These are phyloP conservation scores for Pisolithus tinctorius DNA, from an alignment of 768 basidiomycete genomes.

Conservation along the genomic window DNA sequence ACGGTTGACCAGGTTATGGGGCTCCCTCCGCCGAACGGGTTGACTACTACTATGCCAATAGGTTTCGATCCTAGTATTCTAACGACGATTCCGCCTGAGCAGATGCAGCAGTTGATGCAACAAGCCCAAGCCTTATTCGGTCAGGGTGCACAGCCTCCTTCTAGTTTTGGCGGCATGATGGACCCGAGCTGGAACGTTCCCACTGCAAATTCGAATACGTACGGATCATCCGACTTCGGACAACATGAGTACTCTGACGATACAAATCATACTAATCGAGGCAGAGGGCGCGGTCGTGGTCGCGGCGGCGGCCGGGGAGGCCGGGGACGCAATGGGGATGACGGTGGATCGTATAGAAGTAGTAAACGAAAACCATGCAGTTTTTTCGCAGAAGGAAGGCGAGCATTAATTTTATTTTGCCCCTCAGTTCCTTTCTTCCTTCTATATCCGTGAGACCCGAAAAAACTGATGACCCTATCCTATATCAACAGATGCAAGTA, in stretches of 20 bases:
- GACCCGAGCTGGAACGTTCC: conserved; percentile 34
- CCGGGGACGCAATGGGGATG: conserved; percentile 31
- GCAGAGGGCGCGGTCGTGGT: conserved; percentile 46
- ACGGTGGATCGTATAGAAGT: conserved; percentile 57
- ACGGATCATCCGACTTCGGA: conserved; percentile 35
- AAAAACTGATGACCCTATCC: conserved; percentile 33
- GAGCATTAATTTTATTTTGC: conserved; percentile 50
- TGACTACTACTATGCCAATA: conserved; percentile 19
- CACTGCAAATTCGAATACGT: conserved; percentile 35
- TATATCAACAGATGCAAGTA: conserved; percentile 76
- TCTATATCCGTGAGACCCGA: conserved; percentile 15
- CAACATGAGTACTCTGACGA: conserved; percentile 41
- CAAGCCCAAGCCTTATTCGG: conserved; percentile 30
- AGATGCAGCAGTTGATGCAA: conserved; percentile 56
- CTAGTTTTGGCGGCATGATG: conserved; percentile 28
- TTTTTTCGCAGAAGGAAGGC: conserved; percentile 90
- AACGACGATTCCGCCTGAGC: conserved; percentile 46
- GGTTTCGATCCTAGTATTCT: conserved; percentile 38
- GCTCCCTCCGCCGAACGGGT: conserved; percentile 22
- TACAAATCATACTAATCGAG: conserved; percentile 27
- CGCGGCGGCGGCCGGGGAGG: conserved; percentile 52
- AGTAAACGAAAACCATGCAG: conserved; percentile 86
- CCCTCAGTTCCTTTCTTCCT: not conserved
- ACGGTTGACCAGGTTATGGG: conserved; percentile 35
- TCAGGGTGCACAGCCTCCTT: conserved; percentile 24